phyloP scores from a whole-genome alignment of 2,329 filamentous ascomycete species.

The Xylariales sp. region DNA sequence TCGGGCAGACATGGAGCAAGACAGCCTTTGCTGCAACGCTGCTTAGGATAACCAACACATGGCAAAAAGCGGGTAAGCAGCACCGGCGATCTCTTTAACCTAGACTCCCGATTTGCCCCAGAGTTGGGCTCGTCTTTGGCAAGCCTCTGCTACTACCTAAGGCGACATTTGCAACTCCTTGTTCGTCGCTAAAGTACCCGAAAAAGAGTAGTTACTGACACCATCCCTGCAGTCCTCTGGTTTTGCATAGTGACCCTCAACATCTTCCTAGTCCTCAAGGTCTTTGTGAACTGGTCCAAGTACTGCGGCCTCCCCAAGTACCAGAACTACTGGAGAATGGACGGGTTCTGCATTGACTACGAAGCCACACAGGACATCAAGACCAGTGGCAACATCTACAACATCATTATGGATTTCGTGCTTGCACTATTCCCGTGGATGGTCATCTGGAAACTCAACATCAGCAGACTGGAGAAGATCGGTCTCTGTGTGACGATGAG shows the following conservation, averaged over 20 bases:
- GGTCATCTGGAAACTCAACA: conserved; percentile 42
- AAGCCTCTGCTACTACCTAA: too few relatives aligned
- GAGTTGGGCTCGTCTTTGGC: too few relatives aligned
- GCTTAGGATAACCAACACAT: conserved; percentile 38
- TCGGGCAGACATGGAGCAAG: conserved; percentile 32
- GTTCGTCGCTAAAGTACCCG: too few relatives aligned
- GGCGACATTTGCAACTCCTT: too few relatives aligned
- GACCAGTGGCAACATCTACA: conserved; percentile 47
- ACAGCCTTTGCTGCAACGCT: conserved; percentile 33
- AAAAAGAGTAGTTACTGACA: too few relatives aligned
- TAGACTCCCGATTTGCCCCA: too few relatives aligned
- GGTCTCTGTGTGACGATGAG: conserved; percentile 46
- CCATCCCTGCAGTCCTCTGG: conserved; percentile 43
- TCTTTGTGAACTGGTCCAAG: conserved; percentile 45
- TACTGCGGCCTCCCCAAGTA: conserved; percentile 38
- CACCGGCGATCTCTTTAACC: too few relatives aligned
- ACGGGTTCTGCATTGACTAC: conserved; percentile 36
- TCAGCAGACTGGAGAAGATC: conserved; percentile 43
- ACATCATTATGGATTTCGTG: conserved; percentile 49
- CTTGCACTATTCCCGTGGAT: conserved; percentile 46
- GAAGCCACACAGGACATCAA: conserved; percentile 39
- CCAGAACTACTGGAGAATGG: conserved; percentile 41
- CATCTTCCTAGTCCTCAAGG: conserved; percentile 40
- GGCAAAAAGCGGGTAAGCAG: conserved; percentile 26
- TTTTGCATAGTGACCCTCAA: conserved; percentile 47